Evolutionary conservation across 2,329 filamentous ascomycete genomes (phyloP), one percentile per base, ranked within the genome.

Genomic region (Coleophoma cylindrospora): DNA sequence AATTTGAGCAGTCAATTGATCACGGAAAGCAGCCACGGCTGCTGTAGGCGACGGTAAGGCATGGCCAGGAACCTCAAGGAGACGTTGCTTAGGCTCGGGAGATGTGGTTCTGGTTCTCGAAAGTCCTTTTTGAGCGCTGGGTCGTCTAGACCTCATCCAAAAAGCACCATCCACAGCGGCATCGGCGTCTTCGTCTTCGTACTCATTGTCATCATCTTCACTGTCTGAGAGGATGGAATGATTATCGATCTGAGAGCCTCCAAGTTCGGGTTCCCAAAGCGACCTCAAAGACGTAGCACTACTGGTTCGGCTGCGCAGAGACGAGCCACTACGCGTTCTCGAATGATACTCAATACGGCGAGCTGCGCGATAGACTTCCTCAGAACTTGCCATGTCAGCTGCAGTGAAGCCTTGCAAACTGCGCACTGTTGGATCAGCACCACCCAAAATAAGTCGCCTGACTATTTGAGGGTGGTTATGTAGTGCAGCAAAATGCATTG

Each of bases 401-500:
- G 88, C 78, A 3, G 83, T 84, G 54, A 87, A 83, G 19, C 86
- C 86, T 46, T 83, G 83, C 43, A 87, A 68, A 61, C 83, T 91
- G 57, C 83, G 77, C 52, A 87, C 74, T 41, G 77, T 83, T 33
- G 86, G 80, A 67, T 91, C 85, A 2, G 87, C 88, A 37, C 88
- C 87, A 38, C 81, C 79, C 21, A 87, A 74, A 57, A 91, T 83
- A 51, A 95, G 76, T 13, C 86, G 81, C 52, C 86, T 79, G 13
- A 92, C 84, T 57, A 94, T 89, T 63, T 90, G 84, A 11, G 81
- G 72, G 61, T 91, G 84, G 54, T 85, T 81, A 66, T 87, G 85
- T 62, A 95, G 78, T 22, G 87, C 84, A 17, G 90, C 89, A 63
- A 92, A 80, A 66, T 95, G 89, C 71, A 95, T 77, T 13, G 90